Conservation (phyloP, 257 asterid species). For the Rauvolfia tetraphylla region DNA sequence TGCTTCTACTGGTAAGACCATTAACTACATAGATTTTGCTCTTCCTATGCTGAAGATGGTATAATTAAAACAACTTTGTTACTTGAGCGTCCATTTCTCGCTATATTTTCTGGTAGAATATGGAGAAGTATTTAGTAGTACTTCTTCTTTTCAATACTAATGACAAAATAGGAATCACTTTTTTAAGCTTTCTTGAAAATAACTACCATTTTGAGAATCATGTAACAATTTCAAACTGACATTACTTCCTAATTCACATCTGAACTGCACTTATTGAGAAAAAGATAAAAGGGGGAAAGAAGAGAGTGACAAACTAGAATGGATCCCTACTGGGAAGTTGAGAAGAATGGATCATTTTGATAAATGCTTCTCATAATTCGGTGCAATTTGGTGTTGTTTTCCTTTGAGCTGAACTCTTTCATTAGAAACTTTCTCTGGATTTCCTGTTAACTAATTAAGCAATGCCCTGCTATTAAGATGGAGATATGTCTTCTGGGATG, state of each 20-base stretch:
- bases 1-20: slow-evolving; percentile 43
- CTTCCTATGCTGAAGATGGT: neutral
- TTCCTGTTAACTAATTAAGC: neutral
- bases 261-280: too few relatives aligned
- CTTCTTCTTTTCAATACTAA: neutral
- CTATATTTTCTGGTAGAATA: neutral
- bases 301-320: neutral
- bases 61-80: neutral
- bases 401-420: neutral
- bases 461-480: too few relatives aligned
- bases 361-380: neutral
- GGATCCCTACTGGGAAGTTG: neutral
- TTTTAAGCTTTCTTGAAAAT: neutral
- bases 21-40: neutral
- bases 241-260: neutral
- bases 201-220: neutral
- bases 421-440: neutral
- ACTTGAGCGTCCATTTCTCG: neutral
- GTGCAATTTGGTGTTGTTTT: neutral
- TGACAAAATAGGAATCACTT: neutral
- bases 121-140: neutral
- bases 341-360: neutral
- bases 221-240: neutral
- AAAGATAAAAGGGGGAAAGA: too few relatives aligned
- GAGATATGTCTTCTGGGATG: neutral